phyloP scores from a whole-genome alignment of 495 filamentous ascomycete species.

The Tuber brumale region DNA sequence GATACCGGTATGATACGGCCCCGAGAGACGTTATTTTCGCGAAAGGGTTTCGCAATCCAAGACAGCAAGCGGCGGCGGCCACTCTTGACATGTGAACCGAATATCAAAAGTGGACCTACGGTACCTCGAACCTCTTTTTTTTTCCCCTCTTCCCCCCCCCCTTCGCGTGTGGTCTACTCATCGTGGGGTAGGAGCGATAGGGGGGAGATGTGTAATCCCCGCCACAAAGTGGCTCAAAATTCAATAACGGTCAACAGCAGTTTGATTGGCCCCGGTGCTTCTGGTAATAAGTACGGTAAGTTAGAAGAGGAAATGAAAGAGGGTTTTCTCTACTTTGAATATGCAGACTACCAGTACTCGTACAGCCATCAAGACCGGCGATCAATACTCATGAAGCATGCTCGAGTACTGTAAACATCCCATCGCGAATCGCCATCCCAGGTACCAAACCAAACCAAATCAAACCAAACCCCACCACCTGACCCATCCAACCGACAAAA shows the following conservation, averaged over 20 bases:
- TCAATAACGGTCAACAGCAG: no score
- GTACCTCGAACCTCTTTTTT: not conserved
- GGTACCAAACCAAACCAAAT: not conserved
- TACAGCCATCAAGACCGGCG: no score
- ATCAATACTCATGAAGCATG: no score
- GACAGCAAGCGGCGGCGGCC: not conserved
- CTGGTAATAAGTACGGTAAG: no score
- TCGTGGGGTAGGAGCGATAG: not conserved
- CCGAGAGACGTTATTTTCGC: not conserved
- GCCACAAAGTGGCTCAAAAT: not conserved
- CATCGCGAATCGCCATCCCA: no score
- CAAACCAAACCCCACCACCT: not conserved
- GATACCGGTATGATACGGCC: not conserved
- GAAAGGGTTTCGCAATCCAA: slow-evolving; percentile 1
- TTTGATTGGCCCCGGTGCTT: no score
- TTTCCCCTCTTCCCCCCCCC: not conserved
- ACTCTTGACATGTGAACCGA: not conserved
- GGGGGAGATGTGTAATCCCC: no score
- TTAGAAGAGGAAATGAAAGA: no score
- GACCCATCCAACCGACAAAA: not conserved
- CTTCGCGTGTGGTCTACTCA: not conserved
- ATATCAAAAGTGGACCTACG: not conserved
- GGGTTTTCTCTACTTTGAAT: no score
- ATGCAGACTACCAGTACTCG: no score
- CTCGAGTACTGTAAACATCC: no score